Evolutionary conservation across 176 grass and related monocot species (phyloP).

Genomic region (Oryza brachyantha): DNA sequence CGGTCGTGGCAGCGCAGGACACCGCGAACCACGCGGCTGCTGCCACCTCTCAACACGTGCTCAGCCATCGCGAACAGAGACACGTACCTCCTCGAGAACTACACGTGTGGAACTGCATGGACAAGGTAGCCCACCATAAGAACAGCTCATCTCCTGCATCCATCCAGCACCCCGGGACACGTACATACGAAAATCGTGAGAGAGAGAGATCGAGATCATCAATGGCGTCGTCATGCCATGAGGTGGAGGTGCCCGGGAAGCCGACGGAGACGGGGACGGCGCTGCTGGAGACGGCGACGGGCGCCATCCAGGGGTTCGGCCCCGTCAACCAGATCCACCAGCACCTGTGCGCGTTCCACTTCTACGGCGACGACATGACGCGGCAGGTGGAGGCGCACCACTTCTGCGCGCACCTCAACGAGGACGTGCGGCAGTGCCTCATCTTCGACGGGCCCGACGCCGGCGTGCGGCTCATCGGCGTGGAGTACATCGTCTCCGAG

Average conservation of each 20-base stretch:
- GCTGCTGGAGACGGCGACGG: conserved; percentile 70
- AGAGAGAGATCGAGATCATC: neutral
- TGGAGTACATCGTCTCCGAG: conserved; percentile 71
- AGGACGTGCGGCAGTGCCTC: conserved; percentile 86
- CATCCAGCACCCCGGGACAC: no score
- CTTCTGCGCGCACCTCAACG: conserved; percentile 74
- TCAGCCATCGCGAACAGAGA: neutral
- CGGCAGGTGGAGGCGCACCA: conserved; percentile 90
- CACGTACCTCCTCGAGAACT: conserved; percentile 16
- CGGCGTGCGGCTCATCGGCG: conserved; percentile 62
- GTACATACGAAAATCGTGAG: neutral
- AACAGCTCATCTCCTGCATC: neutral
- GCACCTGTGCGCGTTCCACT: conserved; percentile 95
- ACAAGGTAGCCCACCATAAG: neutral
- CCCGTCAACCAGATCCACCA: conserved; percentile 76
- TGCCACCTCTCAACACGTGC: neutral
- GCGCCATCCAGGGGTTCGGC: conserved; percentile 64
- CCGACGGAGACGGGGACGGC: conserved; percentile 60
- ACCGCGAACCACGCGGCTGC: no score
- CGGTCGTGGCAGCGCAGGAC: neutral
- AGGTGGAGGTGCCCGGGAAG: conserved; percentile 57
- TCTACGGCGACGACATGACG: conserved; percentile 80
- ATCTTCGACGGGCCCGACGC: conserved; percentile 64
- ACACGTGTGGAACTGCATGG: conserved; percentile 34
- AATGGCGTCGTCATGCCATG: conserved; percentile 43